Base-by-base conservation (phyloP, 345 rosid species). In the Alliaria petiolata region DNA sequence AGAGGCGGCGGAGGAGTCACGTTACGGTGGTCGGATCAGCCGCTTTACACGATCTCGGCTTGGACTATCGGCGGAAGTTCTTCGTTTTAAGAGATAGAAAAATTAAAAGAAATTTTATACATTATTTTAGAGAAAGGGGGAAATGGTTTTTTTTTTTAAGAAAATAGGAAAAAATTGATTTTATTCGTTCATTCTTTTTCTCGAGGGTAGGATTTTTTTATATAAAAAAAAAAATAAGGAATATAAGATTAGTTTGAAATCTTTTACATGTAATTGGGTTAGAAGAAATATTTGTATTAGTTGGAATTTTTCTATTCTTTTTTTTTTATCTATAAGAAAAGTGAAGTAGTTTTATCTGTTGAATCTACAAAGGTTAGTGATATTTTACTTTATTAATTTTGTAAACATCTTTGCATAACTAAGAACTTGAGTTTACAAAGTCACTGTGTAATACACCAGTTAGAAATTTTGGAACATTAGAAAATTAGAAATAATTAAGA, bases 31-130 rank as follows among this genome's bases (percentile, higher is more conserved):
- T 78, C 78, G 65, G 96, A 86, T 75, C 95, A 91, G 80, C 87
- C 93, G 39, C 95, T 95, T 35, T 91, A 83, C 26, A 83, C 99
- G 3, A 84, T 91, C 81, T 95, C 99, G 0, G 89, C 93, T 8
- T 95, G 99, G 99, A 54, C 80, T 11, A 88, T 87, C 12, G 70
- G 68, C 22, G 88, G 85, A 76, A 85, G 89, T 77, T 84, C 93
- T 38, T 84, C 90, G 53, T 78, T 76, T 61, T 50, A 22, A 54
- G 26, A 5, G 7, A 34, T 36, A 3, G 0, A 34, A 46, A 26
- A 17, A 10, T 6, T 39, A 22, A 1, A 13, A 25, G 13, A 12
- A 30, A 9, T 2, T 8, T 36, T 49, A 58, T 67, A 40, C 49
- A 42, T 60, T 51, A 36, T 10, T 53, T 28, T 35, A 56, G 28